phyloP scores from a whole-genome alignment of 192 early-diverging fungal species.

The Linnemannia exigua region DNA sequence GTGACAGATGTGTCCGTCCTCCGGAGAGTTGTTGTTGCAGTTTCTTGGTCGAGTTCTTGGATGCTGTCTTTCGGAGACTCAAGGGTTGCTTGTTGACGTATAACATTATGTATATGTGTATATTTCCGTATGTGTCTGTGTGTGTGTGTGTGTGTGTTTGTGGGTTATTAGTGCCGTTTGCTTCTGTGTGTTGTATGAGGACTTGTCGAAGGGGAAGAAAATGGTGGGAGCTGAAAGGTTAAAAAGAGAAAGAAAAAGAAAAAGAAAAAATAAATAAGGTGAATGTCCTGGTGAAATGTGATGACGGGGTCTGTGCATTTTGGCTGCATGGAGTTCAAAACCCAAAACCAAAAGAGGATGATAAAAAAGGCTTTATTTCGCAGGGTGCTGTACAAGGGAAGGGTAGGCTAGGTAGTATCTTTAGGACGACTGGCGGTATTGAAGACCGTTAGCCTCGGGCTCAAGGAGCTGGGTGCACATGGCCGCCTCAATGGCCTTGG shows the following conservation, averaged over 20 bases:
- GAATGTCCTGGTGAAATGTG: not conserved
- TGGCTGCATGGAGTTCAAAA: no score
- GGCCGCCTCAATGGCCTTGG: constrained; percentile 65
- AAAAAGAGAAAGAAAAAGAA: not conserved
- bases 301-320: no score
- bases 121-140: not conserved
- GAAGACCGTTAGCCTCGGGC: constrained; percentile 65
- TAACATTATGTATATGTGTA: not conserved
- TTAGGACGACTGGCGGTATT: constrained; percentile 37
- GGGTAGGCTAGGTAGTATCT: not conserved
- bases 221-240: not conserved
- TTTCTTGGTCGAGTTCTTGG: constrained; percentile 38
- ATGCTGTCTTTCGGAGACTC: not conserved
- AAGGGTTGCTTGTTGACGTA: not conserved
- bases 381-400: not conserved
- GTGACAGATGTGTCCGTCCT: constrained; percentile 22
- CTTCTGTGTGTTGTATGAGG: no score
- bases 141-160: not conserved
- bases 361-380: not conserved
- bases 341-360: no score
- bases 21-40: constrained; percentile 14
- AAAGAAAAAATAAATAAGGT: not conserved
- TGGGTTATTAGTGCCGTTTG: no score
- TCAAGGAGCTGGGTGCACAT: constrained; percentile 67
- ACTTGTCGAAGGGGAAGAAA: not conserved